These are phyloP conservation scores for Cryptococcus deneoformans DNA, from an alignment of 1,284 basidiomycete species.

Conservation along the genomic window DNA sequence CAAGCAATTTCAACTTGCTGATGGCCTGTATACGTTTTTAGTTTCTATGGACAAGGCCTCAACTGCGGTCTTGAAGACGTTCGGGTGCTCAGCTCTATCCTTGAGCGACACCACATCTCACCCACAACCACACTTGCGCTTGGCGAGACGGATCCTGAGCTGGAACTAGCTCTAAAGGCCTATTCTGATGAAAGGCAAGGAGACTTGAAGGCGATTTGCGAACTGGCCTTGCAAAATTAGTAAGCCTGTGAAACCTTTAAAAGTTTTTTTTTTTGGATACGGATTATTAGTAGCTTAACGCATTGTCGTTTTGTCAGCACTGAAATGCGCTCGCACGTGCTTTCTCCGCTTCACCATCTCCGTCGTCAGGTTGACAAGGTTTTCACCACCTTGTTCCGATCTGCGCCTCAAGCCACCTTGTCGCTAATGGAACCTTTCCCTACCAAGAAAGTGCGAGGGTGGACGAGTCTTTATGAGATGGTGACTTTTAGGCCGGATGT, in stretches of 20 bases:
- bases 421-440: slow-evolving; percentile 44
- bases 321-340: slow-evolving; percentile 93
- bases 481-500: slow-evolving; percentile 95
- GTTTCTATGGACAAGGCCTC: slow-evolving; percentile 97
- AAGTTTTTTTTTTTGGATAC: not conserved
- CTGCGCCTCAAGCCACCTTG: slow-evolving; percentile 53
- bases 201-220: slow-evolving; percentile 84
- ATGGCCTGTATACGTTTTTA: slow-evolving; percentile 35
- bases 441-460: slow-evolving; percentile 60
- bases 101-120: slow-evolving; percentile 66
- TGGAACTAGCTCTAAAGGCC: slow-evolving; percentile 65
- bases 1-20: too few relatives aligned
- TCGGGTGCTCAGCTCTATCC: slow-evolving; percentile 73
- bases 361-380: slow-evolving; percentile 71
- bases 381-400: slow-evolving; percentile 61
- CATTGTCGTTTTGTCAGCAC: slow-evolving; percentile 49
- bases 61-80: slow-evolving; percentile 99
- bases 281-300: not conserved
- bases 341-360: slow-evolving; percentile 74
- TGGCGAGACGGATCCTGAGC: slow-evolving; percentile 48
- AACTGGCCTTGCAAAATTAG: slow-evolving; percentile 96
- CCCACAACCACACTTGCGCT: slow-evolving; percentile 38
- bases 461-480: slow-evolving; percentile 95
- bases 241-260: slow-evolving; percentile 52
- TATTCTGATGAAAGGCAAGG: slow-evolving; percentile 80